Conservation (phyloP, 176 grass and related monocot species). For the Melocanna baccifera region DNA sequence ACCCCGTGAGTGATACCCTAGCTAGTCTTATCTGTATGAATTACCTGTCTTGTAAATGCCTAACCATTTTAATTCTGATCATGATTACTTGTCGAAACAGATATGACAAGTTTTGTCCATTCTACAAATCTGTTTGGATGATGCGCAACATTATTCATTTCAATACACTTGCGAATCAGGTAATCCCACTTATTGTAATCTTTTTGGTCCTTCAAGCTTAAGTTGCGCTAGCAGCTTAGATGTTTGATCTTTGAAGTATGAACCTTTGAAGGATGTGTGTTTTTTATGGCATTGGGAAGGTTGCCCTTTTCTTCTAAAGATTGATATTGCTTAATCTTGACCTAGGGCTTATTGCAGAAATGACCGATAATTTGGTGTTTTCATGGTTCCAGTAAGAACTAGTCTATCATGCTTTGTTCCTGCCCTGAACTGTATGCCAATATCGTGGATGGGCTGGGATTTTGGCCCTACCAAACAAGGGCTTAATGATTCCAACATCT, state of each 20-base stretch:
- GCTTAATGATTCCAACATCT: background rate
- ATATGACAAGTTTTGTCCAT: conserved; percentile 85
- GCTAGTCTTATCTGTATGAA: background rate
- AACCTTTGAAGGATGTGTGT: background rate
- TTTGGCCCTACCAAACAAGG: too few species aligned
- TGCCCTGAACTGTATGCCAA: background rate
- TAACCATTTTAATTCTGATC: background rate
- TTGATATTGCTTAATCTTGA: background rate
- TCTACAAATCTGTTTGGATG: conserved; percentile 96
- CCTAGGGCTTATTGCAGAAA: background rate
- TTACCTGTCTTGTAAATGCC: background rate
- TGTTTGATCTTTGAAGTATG: background rate
- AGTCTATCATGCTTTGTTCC: background rate
- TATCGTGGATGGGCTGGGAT: background rate
- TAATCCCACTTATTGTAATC: conserved; percentile 12
- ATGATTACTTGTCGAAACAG: conserved; percentile 30
- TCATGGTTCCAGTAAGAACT: background rate
- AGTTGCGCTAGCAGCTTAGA: background rate
- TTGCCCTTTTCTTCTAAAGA: background rate
- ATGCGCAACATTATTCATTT: conserved; percentile 93
- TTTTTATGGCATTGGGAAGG: background rate
- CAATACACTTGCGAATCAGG: conserved; percentile 78
- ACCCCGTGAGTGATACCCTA: conserved; percentile 61
- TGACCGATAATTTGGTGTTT: conserved; percentile 6
- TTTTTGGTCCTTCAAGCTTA: background rate